A percentile compares a stretch with the other conserved stretches of the same genome.
Evolutionary conservation across 2,329 filamentous ascomycete genomes (phyloP).

Genomic region (Arthrobotrys entomopaga): DNA sequence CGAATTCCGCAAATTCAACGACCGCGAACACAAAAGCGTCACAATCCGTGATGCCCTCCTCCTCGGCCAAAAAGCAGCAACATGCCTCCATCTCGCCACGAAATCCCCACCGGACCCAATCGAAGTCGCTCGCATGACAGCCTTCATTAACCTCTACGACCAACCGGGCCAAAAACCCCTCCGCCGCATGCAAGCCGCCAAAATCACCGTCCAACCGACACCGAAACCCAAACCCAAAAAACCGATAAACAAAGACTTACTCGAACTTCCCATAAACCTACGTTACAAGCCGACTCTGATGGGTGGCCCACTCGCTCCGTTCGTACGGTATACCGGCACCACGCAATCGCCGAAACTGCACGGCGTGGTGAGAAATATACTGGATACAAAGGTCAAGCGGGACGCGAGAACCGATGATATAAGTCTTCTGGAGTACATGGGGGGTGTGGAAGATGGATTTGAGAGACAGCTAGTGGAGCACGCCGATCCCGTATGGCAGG

Average conservation of each 20-base stretch:
- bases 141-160: slow-evolving; percentile 25
- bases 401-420: slow-evolving; percentile 24
- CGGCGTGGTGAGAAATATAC: slow-evolving; percentile 21
- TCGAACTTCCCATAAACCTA: slow-evolving; percentile 16
- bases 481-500: slow-evolving; percentile 25
- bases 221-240: slow-evolving; percentile 27
- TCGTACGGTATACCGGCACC: slow-evolving; percentile 41
- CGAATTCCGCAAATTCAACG: slow-evolving; percentile 38
- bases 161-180: slow-evolving; percentile 12
- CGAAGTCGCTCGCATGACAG: slow-evolving; percentile 27
- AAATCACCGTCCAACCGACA: slow-evolving; percentile 38
- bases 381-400: slow-evolving; percentile 22
- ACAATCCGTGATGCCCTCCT: slow-evolving; percentile 12
- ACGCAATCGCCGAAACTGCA: slow-evolving; percentile 1
- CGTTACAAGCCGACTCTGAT: slow-evolving; percentile 33
- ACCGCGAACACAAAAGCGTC: slow-evolving; percentile 18
- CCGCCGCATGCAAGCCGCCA: slow-evolving; percentile 31
- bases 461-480: slow-evolving; percentile 16
- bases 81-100: slow-evolving; percentile 35
- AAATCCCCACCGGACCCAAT: slow-evolving; percentile 21
- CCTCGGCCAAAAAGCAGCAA: slow-evolving; percentile 32
- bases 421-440: not conserved
- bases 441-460: slow-evolving; percentile 22
- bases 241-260: slow-evolving; percentile 11
- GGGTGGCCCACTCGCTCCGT: slow-evolving; percentile 30